These are phyloP conservation scores for Cardiospermum halicacabum DNA, from an alignment of 345 rosid species.

Conservation along the genomic window DNA sequence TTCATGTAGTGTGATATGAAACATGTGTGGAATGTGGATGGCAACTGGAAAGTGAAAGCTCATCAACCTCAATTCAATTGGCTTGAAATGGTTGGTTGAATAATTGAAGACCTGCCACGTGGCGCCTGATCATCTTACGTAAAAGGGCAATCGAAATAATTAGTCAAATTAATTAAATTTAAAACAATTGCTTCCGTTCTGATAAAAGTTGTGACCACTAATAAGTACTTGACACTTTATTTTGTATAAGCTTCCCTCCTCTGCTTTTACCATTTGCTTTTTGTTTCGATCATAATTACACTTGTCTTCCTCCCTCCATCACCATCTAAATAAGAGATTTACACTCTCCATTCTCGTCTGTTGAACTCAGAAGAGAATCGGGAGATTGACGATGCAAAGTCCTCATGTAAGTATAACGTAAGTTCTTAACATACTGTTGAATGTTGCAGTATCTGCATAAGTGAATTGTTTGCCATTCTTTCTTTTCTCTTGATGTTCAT, in stretches of 20 bases:
- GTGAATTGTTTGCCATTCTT: constrained; percentile 4
- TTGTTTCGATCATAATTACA: constrained; percentile 29
- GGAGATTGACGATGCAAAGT: background rate
- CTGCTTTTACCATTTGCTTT: constrained; percentile 18
- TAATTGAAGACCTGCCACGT: background rate
- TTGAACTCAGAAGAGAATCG: constrained; percentile 2
- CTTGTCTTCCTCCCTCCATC: constrained; percentile 19
- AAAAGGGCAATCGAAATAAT: background rate
- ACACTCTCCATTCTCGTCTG: constrained; percentile 11
- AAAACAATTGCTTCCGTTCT: constrained; percentile 14
- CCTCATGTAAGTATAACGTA: constrained; percentile 3
- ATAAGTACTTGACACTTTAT: constrained; percentile 34
- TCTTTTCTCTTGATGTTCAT: background rate
- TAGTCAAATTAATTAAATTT: background rate
- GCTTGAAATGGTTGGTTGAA: background rate
- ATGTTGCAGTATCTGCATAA: constrained; percentile 12
- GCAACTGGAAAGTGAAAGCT: background rate
- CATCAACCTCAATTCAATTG: background rate
- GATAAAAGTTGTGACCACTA: constrained; percentile 19
- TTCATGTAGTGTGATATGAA: too few species aligned
- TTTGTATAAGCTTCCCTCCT: constrained; percentile 54
- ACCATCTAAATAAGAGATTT: constrained; percentile 17
- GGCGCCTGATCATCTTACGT: background rate
- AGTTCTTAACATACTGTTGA: too few species aligned
- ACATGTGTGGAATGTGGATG: background rate